Base-by-base conservation (phyloP, 176 grass and related monocot genomes). In the Triticum dicoccoides region DNA sequence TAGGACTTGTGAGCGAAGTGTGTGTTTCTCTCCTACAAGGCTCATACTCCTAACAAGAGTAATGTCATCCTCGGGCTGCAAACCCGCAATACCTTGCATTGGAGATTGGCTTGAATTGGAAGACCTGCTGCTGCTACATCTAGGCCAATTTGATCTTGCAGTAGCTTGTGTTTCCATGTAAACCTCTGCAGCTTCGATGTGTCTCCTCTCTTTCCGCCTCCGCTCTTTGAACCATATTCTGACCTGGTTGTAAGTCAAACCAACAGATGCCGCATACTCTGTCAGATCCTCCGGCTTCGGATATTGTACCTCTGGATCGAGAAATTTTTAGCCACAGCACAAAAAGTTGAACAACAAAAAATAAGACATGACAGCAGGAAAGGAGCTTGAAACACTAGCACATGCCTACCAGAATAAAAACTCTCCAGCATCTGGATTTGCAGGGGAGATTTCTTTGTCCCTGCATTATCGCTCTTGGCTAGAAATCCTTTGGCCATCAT, bases 161-260 rank as follows among this genome's bases (percentile, higher is more conserved):
- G 66, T 80, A 35, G 65, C 78, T 58, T 70, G 80, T 54, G 61
- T 85, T 71, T 83, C 82, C 71, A 83, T 77, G 52, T 68, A 68
- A 70, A 52, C 35, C 18, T 65, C 79, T 49, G 59, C 20, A 59
- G 71, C 56, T 83, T 91, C 87, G 61, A 76, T 88, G 73, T 91
- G 83, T 86, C 56, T 94, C 83, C 88, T 96, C 56, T 96, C 89
- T 89, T 97, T 99, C 77, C 97, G 94, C 91, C 97, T 99, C 83
- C 94, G 91, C 76, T 99, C 94, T 85, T 89, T 87, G 91, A 99
- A 99, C 97, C 97, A 99, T 44, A 92, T 89, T 37, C 89, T 91
- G 8, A 99, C 87, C 81, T 99, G 97, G 62, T 25, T 97, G 85
- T 94, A 91, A 71, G 97, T 83, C 63, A 99, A 86, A 84, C 87